Evolutionary conservation across 352 stramenopile species (phyloP).

Genomic region (Globisporangium takayamanum): DNA sequence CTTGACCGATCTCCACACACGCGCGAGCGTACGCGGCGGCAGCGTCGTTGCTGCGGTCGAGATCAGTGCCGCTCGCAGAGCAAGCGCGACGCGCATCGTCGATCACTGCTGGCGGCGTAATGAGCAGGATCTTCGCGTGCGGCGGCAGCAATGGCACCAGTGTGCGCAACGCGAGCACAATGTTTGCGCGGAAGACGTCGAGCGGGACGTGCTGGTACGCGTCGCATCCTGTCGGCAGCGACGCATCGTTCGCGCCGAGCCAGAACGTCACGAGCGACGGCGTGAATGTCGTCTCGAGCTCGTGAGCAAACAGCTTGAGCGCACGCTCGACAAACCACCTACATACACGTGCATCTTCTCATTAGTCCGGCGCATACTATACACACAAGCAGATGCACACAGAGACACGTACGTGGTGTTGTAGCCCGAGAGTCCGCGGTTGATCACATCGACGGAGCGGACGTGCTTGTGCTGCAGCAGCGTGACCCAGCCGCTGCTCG

Average conservation of each 20-base stretch:
- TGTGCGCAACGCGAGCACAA: conserved; percentile 22
- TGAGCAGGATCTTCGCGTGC: conserved; percentile 33
- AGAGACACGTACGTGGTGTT: conserved; percentile 25
- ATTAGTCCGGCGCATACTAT: background rate
- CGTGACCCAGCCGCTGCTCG: conserved; percentile 32
- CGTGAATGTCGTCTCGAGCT: conserved; percentile 25
- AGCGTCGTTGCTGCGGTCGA: conserved; percentile 39
- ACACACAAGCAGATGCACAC: background rate
- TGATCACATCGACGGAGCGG: conserved; percentile 47
- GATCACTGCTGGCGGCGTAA: conserved; percentile 52
- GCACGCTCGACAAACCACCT: conserved; percentile 45
- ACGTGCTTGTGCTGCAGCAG: conserved; percentile 45
- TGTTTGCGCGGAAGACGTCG: conserved; percentile 36
- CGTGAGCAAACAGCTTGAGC: conserved; percentile 26
- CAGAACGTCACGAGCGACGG: conserved; percentile 56
- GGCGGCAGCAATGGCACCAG: conserved; percentile 15
- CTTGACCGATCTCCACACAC: conserved; percentile 30
- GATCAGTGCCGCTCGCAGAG: conserved; percentile 2
- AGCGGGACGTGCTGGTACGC: conserved; percentile 41
- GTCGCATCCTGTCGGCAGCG: conserved; percentile 17
- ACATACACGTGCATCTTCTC: background rate
- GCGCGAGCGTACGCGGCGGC: conserved; percentile 35
- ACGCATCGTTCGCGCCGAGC: conserved; percentile 68
- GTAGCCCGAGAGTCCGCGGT: conserved; percentile 53
- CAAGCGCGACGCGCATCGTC: conserved; percentile 21